A percentile compares a stretch with the other conserved stretches of the same genome.
These are phyloP conservation scores for Trichaptum fuscoviolaceum DNA, from an alignment of 768 basidiomycete genomes.

Conservation along the genomic window DNA sequence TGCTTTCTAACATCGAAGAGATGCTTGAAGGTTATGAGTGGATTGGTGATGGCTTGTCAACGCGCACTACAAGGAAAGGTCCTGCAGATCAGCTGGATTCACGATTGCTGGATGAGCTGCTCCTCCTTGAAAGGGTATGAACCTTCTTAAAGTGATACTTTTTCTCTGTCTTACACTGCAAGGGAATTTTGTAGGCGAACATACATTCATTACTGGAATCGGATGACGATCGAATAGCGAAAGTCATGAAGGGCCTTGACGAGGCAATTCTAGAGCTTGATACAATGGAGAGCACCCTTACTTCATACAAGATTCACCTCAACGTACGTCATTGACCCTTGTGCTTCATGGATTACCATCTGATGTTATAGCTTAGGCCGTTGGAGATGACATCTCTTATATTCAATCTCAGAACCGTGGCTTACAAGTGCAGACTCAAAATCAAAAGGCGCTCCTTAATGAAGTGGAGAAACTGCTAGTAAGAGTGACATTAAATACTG, in stretches of 20 bases:
- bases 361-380: slow-evolving; percentile 54
- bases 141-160: neutral
- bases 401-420: slow-evolving; percentile 97
- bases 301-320: slow-evolving; percentile 93
- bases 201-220: slow-evolving; percentile 96
- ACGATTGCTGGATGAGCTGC: slow-evolving; percentile 80
- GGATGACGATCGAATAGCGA: slow-evolving; percentile 74
- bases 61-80: slow-evolving; percentile 56
- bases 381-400: slow-evolving; percentile 89
- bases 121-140: slow-evolving; percentile 87
- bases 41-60: slow-evolving; percentile 77
- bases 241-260: slow-evolving; percentile 85
- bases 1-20: slow-evolving; percentile 90
- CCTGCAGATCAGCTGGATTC: slow-evolving; percentile 92
- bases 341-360: neutral
- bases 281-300: slow-evolving; percentile 81
- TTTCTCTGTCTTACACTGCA: neutral
- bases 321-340: slow-evolving; percentile 53
- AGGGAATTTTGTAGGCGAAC: slow-evolving; percentile 61
- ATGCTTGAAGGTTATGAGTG: slow-evolving; percentile 99
- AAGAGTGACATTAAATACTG: slow-evolving; percentile 17
- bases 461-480: slow-evolving; percentile 90
- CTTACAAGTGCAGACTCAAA: slow-evolving; percentile 95
- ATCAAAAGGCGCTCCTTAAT: slow-evolving; percentile 76
- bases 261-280: slow-evolving; percentile 87